A percentile compares a stretch with the other conserved stretches of the same genome.
These are phyloP conservation scores for Trichosporon asahii DNA, from an alignment of 1,284 basidiomycete species.

Conservation along the genomic window DNA sequence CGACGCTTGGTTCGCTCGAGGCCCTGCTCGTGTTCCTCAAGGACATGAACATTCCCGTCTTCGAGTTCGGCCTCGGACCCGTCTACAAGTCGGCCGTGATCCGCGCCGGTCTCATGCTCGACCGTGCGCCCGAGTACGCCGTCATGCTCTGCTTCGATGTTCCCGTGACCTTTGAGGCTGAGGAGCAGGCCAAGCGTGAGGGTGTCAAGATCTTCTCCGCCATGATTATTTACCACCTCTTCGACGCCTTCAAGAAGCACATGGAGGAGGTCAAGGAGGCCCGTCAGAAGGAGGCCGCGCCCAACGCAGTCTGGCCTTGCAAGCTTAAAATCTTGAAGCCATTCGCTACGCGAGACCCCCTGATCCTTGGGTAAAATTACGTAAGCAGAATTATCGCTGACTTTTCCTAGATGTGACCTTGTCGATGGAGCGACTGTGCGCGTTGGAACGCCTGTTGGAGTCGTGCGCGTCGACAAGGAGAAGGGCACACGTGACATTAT, in stretches of 20 bases:
- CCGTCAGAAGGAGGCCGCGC: slow-evolving; percentile 87
- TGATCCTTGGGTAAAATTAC: slow-evolving; percentile 86
- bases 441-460: slow-evolving; percentile 93
- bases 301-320: slow-evolving; percentile 96
- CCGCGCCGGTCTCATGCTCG: slow-evolving; percentile 89
- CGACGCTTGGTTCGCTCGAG: slow-evolving; percentile 95
- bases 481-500: slow-evolving; percentile 90
- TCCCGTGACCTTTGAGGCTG: slow-evolving; percentile 78
- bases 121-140: slow-evolving; percentile 92
- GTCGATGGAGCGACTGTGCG: slow-evolving; percentile 79
- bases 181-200: slow-evolving; percentile 85
- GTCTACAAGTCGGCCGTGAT: slow-evolving; percentile 96
- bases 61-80: slow-evolving; percentile 96
- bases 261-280: slow-evolving; percentile 88
- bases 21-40: slow-evolving; percentile 95
- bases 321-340: slow-evolving; percentile 85
- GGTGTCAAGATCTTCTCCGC: slow-evolving; percentile 87
- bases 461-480: slow-evolving; percentile 74
- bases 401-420: slow-evolving; percentile 70
- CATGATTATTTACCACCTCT: slow-evolving; percentile 93
- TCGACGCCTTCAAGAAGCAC: slow-evolving; percentile 97
- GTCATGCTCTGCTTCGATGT: slow-evolving; percentile 98
- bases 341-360: slow-evolving; percentile 95
- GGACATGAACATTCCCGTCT: slow-evolving; percentile 93
- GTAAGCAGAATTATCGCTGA: not conserved